Evolutionary conservation across 768 basidiomycete genomes (phyloP).

Genomic region (Russula griseocarnosa): DNA sequence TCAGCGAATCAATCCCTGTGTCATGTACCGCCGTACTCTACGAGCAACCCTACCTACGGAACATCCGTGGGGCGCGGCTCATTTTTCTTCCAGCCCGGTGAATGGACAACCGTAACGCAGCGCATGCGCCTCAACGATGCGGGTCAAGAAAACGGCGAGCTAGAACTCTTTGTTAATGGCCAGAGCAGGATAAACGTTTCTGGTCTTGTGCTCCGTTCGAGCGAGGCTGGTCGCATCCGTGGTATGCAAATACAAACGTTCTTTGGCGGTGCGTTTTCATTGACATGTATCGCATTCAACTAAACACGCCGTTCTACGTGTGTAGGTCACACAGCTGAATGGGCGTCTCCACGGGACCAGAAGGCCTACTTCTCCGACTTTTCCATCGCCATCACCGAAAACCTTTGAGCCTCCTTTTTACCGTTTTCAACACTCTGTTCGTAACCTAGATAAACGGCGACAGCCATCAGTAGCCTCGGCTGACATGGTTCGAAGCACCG

Average conservation of each 20-base stretch:
- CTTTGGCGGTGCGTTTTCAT: slow-evolving; percentile 54
- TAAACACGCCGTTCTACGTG: slow-evolving; percentile 22
- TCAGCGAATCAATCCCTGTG: slow-evolving; percentile 47
- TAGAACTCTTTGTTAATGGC: slow-evolving; percentile 64
- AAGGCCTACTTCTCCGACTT: slow-evolving; percentile 65
- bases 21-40: slow-evolving; percentile 44
- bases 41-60: slow-evolving; percentile 59
- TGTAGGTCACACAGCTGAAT: slow-evolving; percentile 45
- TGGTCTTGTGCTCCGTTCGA: slow-evolving; percentile 50
- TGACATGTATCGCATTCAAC: background rate
- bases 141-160: slow-evolving; percentile 65
- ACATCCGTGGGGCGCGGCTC: slow-evolving; percentile 64
- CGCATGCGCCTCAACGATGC: slow-evolving; percentile 72
- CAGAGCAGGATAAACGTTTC: slow-evolving; percentile 55
- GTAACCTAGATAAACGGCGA: too few species aligned
- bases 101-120: slow-evolving; percentile 60
- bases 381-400: slow-evolving; percentile 56
- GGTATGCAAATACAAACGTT: slow-evolving; percentile 77
- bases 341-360: slow-evolving; percentile 60
- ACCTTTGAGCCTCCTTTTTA: background rate
- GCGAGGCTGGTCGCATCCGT: slow-evolving; percentile 48
- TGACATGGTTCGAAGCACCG: too few species aligned
- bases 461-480: too few species aligned
- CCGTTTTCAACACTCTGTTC: background rate
- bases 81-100: slow-evolving; percentile 56